Conservation (phyloP, 768 basidiomycete species). For the Phanerodontia chrysosporium region DNA sequence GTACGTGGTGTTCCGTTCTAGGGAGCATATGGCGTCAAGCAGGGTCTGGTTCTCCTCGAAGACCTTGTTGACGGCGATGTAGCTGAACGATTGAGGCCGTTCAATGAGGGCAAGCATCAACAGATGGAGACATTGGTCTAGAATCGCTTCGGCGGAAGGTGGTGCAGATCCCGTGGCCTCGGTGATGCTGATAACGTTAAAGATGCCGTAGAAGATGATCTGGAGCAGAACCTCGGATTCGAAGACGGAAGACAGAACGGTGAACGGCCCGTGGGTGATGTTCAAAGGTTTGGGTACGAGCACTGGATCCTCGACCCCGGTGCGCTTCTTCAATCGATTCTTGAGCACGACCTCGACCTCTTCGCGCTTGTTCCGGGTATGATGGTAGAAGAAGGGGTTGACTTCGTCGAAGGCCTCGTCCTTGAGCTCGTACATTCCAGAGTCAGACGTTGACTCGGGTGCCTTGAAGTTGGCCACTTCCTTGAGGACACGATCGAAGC, state of each 20-base stretch:
- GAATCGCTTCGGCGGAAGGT: constrained; percentile 80
- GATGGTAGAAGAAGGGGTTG: constrained; percentile 95
- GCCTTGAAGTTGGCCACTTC: constrained; percentile 80
- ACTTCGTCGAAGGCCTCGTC: constrained; percentile 82
- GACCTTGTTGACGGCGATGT: constrained; percentile 45
- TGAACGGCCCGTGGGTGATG: constrained; percentile 67
- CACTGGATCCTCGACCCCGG: constrained; percentile 59
- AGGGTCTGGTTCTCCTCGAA: constrained; percentile 63
- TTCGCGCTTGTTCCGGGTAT: constrained; percentile 88
- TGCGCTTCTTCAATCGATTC: constrained; percentile 61
- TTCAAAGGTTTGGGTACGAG: constrained; percentile 70
- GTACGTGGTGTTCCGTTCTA: constrained; percentile 77
- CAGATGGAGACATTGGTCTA: constrained; percentile 86
- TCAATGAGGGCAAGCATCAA: constrained; percentile 83
- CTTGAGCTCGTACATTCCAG: constrained; percentile 85
- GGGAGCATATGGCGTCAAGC: constrained; percentile 64
- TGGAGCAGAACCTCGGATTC: constrained; percentile 71
- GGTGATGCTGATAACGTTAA: constrained; percentile 67
- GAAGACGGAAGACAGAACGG: constrained; percentile 56
- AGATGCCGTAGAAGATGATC: constrained; percentile 77
- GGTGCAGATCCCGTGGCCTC: constrained; percentile 57
- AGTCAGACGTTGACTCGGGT: constrained; percentile 74
- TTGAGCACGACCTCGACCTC: constrained; percentile 80
- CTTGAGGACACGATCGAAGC: constrained; percentile 73
- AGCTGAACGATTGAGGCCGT: constrained; percentile 56